Evolutionary conservation across 164 flowering plant species (phyloP), one percentile per base, ranked within the genome.

Genomic region (Liquidambar formosana): DNA sequence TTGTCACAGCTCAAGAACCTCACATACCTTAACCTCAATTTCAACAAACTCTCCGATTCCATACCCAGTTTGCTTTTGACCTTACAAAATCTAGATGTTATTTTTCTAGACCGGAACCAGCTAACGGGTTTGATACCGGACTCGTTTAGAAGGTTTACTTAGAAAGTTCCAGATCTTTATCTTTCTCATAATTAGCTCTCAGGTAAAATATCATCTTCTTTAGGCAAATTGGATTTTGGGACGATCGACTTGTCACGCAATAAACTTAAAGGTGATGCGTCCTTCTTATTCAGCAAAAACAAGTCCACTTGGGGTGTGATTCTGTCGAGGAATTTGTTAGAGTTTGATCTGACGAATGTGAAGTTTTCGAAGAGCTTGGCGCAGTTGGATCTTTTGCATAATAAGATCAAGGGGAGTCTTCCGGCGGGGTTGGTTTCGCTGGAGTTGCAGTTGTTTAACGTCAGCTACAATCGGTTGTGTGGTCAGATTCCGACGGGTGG

Each of bases 61-160:
- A 88, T 93, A 58, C 97, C 98, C 0, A 27, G 81, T 0, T 70
- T 79, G 15, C 79, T 90, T 8, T 73, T 87, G 5, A 10, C 21
- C 2, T 74, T 87, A 16, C 74, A 76, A 1, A 84, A 80, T 2
- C 83, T 89, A 15, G 38, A 0, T 12, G 73, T 76, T 0, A 69
- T 90, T n/a, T 81, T 75, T 47, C 69, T 92, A 52, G 88, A 83
- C 69, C 71, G 85, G 15, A 92, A 92, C 83, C 68, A 70, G 46
- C 84, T 92, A 8, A 83, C 87, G 15, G 97, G 95, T 2, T 0
- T 66, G n/a, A n/a, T n/a, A n/a, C n/a, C n/a, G n/a, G n/a, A n/a
- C n/a, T n/a, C n/a, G n/a, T n/a, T n/a, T n/a, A 89, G 85, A 0
- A 16, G 45, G 0, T 83, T 82, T 49, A 11, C 45, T 5, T 76